A percentile compares a stretch with the other conserved stretches of the same genome.
phyloP scores from a whole-genome alignment of 768 basidiomycete genomes.

The Podaxis rugospora region DNA sequence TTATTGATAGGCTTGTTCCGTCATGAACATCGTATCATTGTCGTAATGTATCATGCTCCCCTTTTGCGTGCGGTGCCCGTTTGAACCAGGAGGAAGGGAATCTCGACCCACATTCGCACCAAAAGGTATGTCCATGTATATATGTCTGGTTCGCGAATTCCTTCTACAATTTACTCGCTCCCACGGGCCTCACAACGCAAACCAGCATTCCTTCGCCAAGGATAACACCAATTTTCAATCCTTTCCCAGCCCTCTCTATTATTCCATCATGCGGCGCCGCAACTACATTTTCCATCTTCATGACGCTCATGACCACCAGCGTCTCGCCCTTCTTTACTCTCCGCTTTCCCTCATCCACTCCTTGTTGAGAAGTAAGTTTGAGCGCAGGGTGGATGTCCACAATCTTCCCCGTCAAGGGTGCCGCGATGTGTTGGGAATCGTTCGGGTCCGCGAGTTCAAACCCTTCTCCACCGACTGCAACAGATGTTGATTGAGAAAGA shows the following conservation, averaged over 20 bases:
- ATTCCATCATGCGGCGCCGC: conserved; percentile 24
- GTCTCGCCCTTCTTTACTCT: conserved; percentile 28
- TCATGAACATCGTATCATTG: too few relatives aligned
- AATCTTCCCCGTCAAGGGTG: conserved; percentile 33
- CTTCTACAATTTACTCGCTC: conserved; percentile 2
- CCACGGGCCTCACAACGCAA: conserved; percentile 20
- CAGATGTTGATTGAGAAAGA: conserved; percentile 28
- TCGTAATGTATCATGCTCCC: too few relatives aligned
- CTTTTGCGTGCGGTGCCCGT: too few relatives aligned
- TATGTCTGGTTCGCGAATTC: neutral
- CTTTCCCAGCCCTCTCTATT: conserved; percentile 27
- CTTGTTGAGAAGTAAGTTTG: conserved; percentile 2
- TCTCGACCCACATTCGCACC: too few relatives aligned
- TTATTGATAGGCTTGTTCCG: too few relatives aligned
- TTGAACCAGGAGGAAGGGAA: too few relatives aligned
- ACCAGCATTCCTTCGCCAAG: conserved; percentile 31
- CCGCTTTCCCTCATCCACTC: neutral
- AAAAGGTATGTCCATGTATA: neutral
- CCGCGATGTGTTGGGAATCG: conserved; percentile 23
- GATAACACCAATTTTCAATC: conserved; percentile 26
- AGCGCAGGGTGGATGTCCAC: conserved; percentile 31
- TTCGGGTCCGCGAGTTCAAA: conserved; percentile 33
- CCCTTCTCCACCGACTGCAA: conserved; percentile 17
- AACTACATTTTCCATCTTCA: conserved; percentile 38
- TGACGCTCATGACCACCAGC: conserved; percentile 29